Conservation (phyloP, 2,329 filamentous ascomycete genomes). For the Bipolaris sorokiniana region DNA sequence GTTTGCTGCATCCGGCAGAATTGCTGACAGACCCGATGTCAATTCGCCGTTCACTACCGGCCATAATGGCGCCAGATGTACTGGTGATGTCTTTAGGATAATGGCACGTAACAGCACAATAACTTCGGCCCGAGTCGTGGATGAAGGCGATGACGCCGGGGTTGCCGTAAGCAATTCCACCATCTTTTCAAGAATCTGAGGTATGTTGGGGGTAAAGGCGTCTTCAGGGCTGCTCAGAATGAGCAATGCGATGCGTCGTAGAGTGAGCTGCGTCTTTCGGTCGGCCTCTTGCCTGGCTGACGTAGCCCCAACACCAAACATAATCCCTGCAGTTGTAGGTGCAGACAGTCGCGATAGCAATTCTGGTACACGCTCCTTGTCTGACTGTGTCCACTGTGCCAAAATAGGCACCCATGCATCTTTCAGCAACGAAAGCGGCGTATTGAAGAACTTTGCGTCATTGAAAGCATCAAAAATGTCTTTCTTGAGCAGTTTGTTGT, state of each 20-base stretch:
- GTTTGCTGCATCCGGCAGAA: conserved; percentile 71
- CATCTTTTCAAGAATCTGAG: conserved; percentile 77
- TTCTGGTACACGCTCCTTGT: conserved; percentile 88
- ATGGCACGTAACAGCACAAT: conserved; percentile 87
- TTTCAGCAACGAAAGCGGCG: conserved; percentile 68
- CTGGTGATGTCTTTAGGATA: conserved; percentile 75
- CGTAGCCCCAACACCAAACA: conserved; percentile 96
- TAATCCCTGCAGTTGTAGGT: conserved; percentile 91
- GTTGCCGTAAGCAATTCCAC: conserved; percentile 86
- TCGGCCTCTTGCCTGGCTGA: conserved; percentile 95
- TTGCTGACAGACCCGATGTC: conserved; percentile 76
- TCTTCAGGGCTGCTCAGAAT: conserved; percentile 79
- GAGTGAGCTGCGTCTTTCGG: conserved; percentile 86
- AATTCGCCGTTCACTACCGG: conserved; percentile 87
- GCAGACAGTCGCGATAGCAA: conserved; percentile 78
- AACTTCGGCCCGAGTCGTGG: conserved; percentile 83
- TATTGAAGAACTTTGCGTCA: conserved; percentile 83
- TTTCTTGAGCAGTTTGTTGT: conserved; percentile 90
- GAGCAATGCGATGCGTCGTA: conserved; percentile 80
- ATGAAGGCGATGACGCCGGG: conserved; percentile 87
- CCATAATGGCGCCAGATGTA: conserved; percentile 86
- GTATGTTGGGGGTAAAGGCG: conserved; percentile 77
- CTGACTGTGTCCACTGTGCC: conserved; percentile 80
- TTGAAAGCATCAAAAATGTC: conserved; percentile 93
- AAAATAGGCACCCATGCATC: conserved; percentile 82